Conservation (phyloP, 768 basidiomycete species). For the Collybia nuda region DNA sequence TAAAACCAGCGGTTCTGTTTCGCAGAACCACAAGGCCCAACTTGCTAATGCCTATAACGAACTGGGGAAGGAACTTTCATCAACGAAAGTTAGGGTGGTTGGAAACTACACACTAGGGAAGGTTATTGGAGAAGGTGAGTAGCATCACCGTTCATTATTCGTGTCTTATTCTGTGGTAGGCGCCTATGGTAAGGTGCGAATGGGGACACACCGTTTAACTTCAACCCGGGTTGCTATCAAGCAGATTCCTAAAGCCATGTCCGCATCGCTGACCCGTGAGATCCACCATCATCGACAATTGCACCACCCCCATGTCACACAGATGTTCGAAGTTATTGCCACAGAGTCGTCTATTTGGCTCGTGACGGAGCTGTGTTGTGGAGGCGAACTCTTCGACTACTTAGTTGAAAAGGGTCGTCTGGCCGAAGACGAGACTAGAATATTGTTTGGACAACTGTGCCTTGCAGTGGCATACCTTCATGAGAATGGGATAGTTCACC, state of each 20-base stretch:
- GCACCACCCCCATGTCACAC: slow-evolving; percentile 93
- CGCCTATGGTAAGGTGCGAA: slow-evolving; percentile 92
- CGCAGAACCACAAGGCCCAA: slow-evolving; percentile 81
- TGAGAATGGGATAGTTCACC: slow-evolving; percentile 89
- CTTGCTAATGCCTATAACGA: slow-evolving; percentile 97
- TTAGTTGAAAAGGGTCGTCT: slow-evolving; percentile 92
- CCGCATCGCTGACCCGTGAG: slow-evolving; percentile 89
- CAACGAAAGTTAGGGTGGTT: slow-evolving; percentile 84
- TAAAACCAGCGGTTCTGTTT: slow-evolving; percentile 59
- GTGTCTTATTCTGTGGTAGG: slow-evolving; percentile 45
- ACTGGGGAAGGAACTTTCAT: slow-evolving; percentile 94
- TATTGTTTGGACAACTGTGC: slow-evolving; percentile 95
- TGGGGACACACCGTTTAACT: slow-evolving; percentile 92
- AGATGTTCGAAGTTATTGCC: slow-evolving; percentile 97
- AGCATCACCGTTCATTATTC: slow-evolving; percentile 2
- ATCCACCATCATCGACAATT: slow-evolving; percentile 98
- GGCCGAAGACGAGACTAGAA: slow-evolving; percentile 77
- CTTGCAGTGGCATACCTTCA: slow-evolving; percentile 94
- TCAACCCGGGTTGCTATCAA: slow-evolving; percentile 94
- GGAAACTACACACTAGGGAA: slow-evolving; percentile 94
- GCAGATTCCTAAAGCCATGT: slow-evolving; percentile 94
- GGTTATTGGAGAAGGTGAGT: slow-evolving; percentile 91
- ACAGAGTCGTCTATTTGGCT: slow-evolving; percentile 97
- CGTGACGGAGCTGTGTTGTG: slow-evolving; percentile 93
- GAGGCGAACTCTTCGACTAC: slow-evolving; percentile 98